Evolutionary conservation across 495 filamentous ascomycete species (phyloP).

Genomic region (Neurospora sp.): DNA sequence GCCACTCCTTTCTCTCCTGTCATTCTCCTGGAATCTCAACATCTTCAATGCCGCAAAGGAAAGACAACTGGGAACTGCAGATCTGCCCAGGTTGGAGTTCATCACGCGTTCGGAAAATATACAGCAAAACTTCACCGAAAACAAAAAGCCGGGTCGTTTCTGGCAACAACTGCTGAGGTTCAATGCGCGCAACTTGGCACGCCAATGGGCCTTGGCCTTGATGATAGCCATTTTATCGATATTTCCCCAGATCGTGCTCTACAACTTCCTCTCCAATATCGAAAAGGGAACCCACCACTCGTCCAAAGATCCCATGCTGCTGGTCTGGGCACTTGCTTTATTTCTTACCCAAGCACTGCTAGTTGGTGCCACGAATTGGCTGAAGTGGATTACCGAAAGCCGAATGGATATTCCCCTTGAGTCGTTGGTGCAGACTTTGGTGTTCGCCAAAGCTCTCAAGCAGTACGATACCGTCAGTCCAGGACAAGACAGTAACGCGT

Average conservation of each 20-base stretch:
- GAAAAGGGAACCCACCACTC: constrained; percentile 34
- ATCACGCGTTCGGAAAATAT: constrained; percentile 31
- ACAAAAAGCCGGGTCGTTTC: constrained; percentile 31
- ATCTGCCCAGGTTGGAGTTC: constrained; percentile 43
- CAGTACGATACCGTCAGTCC: constrained; percentile 56
- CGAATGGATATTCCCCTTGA: constrained; percentile 49
- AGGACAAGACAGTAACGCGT: constrained; percentile 19
- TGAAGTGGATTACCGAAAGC: constrained; percentile 50
- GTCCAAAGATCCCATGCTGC: constrained; percentile 26
- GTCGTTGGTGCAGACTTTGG: constrained; percentile 51
- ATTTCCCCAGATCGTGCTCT: constrained; percentile 52
- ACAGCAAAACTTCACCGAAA: constrained; percentile 32
- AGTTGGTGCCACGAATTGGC: constrained; percentile 42
- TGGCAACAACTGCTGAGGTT: constrained; percentile 45
- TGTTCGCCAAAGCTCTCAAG: constrained; percentile 58
- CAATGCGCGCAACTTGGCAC: constrained; percentile 33
- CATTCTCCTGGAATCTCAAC: constrained; percentile 46
- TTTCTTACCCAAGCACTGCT: constrained; percentile 40
- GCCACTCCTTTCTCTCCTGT: constrained; percentile 42
- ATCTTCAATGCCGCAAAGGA: constrained; percentile 39
- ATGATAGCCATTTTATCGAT: constrained; percentile 43
- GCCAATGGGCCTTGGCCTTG: constrained; percentile 41
- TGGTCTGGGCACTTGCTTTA: constrained; percentile 49
- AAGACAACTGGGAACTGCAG: constrained; percentile 41
- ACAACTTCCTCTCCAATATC: constrained; percentile 45